phyloP scores from a whole-genome alignment of 2,329 filamentous ascomycete genomes.

The Didymella pomorum region DNA sequence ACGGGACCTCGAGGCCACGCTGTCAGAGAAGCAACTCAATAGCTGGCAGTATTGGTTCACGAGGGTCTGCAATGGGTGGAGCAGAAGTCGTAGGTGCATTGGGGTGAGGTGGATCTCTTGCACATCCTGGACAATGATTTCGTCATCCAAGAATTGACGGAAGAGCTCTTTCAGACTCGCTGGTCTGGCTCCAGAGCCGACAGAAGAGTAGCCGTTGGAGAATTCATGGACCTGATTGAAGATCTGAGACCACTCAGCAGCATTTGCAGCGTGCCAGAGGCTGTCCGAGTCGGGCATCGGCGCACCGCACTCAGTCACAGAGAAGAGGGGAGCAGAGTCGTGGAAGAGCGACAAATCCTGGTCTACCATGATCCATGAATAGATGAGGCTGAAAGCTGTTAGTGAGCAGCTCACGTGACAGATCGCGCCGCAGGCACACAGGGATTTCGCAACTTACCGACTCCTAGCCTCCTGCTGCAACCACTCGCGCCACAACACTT shows the following conservation, averaged over 20 bases:
- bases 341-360: slow-evolving; percentile 63
- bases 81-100: slow-evolving; percentile 69
- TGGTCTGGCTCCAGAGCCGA: slow-evolving; percentile 61
- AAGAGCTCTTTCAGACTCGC: slow-evolving; percentile 71
- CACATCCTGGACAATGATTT: slow-evolving; percentile 59
- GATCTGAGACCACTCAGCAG: slow-evolving; percentile 66
- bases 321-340: slow-evolving; percentile 60
- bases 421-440: slow-evolving; percentile 19
- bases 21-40: slow-evolving; percentile 70
- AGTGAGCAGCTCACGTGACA: slow-evolving; percentile 38
- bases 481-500: slow-evolving; percentile 70
- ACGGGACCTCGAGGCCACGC: slow-evolving; percentile 56
- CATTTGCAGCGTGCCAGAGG: slow-evolving; percentile 68
- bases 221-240: slow-evolving; percentile 68
- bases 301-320: slow-evolving; percentile 70
- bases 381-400: slow-evolving; percentile 64
- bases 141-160: slow-evolving; percentile 72
- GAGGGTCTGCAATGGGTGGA: slow-evolving; percentile 72
- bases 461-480: slow-evolving; percentile 69
- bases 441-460: slow-evolving; percentile 56
- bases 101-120: slow-evolving; percentile 60
- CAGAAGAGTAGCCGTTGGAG: slow-evolving; percentile 61
- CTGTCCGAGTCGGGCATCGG: slow-evolving; percentile 70
- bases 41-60: slow-evolving; percentile 71
- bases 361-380: slow-evolving; percentile 78